Evolutionary conservation across 228 moss, liverwort and hornwort genomes (phyloP), one percentile per base, ranked within the genome.

Genomic region (Sphagnum magellanicum): DNA sequence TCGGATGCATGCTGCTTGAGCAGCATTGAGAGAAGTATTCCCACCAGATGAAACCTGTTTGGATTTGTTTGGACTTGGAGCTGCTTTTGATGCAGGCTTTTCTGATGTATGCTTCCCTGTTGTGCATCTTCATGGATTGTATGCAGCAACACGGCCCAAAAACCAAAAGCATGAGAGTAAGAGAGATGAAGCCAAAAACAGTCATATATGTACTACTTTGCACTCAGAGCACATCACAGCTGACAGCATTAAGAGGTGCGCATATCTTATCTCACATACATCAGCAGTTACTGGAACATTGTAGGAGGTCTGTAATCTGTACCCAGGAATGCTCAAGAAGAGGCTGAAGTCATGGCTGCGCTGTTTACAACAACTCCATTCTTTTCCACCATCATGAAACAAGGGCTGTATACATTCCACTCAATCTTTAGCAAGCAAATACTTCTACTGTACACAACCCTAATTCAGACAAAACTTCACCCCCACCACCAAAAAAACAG

Each of bases 281-380:
- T 17, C 17, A 32, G 32, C 32, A 32, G 32, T 32, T 32, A 32
- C 32, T 32, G 32, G 32, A 32, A 32, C 32, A 32, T 32, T 32
- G 32, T 32, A 32, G 32, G 32, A 32, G 32, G 32, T 32, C 32
- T 32, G 32, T 32, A 32, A 3, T 32, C 32, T 70, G 53, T 90
- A 97, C 96, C 93, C 91, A 68, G 96, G 88, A 67, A 97, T 78
- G 67, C 76, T 87, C 71, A 97, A 73, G 81, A 97, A 93, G 0
- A 83, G 74, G 77, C 84, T 79, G 73, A 97, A 97, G 77, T 97
- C 96, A 78, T 97, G 93, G 73, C 93, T 97, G 61, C 88, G 89
- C 70, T 90, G 86, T 67, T 93, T 97, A 79, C 96, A 97, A 74
- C 96, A 97, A 74, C 89, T 88, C 96, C 93, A 97, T 71, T 97